These are phyloP conservation scores for Parathielavia hyrcaniae DNA, from an alignment of 495 filamentous ascomycete genomes.

Conservation along the genomic window DNA sequence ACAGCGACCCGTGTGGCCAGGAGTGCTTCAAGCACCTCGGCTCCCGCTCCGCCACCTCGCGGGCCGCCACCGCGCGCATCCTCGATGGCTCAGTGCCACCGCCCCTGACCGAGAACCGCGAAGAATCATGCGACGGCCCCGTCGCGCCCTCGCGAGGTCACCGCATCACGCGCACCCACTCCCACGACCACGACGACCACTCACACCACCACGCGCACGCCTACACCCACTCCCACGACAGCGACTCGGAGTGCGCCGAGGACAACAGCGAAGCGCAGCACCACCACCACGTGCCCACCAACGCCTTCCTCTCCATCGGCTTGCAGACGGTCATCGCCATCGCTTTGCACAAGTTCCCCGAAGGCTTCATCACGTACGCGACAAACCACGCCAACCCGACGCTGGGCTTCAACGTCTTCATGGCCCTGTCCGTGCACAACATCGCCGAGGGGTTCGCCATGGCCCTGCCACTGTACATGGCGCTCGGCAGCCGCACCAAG, in stretches of 20 bases:
- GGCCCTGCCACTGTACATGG: slow-evolving; percentile 85
- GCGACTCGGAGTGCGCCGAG: slow-evolving; percentile 25
- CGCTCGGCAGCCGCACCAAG: slow-evolving; percentile 63
- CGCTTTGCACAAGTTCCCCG: slow-evolving; percentile 91
- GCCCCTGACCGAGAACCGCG: slow-evolving; percentile 22
- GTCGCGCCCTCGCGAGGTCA: slow-evolving; percentile 24
- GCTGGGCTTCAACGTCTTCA: slow-evolving; percentile 84
- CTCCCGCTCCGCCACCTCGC: slow-evolving; percentile 25
- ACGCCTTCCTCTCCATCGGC: slow-evolving; percentile 87
- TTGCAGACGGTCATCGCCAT: slow-evolving; percentile 92
- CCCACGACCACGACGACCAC: slow-evolving; percentile 22
- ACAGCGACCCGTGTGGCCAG: slow-evolving; percentile 75
- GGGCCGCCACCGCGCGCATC: slow-evolving; percentile 26
- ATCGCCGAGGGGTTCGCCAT: slow-evolving; percentile 95
- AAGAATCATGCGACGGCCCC: slow-evolving; percentile 25
- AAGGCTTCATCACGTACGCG: slow-evolving; percentile 97
- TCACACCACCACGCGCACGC: slow-evolving; percentile 12
- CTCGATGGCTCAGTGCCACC: slow-evolving; percentile 13
- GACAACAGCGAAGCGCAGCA: slow-evolving; percentile 43
- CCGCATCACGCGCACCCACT: slow-evolving; percentile 29
- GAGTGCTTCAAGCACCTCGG: slow-evolving; percentile 63
- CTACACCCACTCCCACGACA: slow-evolving; percentile 25
- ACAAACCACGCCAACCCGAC: slow-evolving; percentile 91
- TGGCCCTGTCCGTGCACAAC: slow-evolving; percentile 95
- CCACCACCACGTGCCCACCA: slow-evolving; percentile 94